Conservation (phyloP, 148 eudicot genomes). For the Rheum nobile region DNA sequence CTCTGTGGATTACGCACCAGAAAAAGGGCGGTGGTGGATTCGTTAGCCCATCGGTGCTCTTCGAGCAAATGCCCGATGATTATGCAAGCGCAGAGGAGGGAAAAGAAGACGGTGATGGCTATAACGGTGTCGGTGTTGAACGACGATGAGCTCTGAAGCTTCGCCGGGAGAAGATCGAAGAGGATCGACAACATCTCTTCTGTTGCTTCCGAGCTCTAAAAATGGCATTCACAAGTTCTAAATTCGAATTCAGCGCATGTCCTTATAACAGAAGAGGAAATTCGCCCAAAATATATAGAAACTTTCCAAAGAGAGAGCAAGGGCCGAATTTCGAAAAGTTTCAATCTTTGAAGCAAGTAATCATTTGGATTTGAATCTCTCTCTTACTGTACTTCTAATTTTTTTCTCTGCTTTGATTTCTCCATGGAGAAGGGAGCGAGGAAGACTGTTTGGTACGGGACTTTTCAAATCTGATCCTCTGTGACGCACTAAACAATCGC, state of each 20-base stretch:
- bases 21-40: constrained; percentile 56
- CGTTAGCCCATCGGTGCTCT: constrained; percentile 57
- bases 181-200: constrained; percentile 6
- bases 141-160: constrained; percentile 19
- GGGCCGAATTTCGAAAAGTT: not conserved
- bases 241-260: not conserved
- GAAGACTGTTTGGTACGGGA: not conserved
- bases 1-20: constrained; percentile 23
- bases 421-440: not conserved
- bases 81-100: constrained; percentile 46
- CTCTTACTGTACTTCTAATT: not conserved
- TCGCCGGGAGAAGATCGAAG: constrained; percentile 3
- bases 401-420: not conserved
- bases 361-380: not conserved
- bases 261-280: not conserved
- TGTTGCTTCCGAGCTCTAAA: not conserved
- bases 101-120: constrained; percentile 37
- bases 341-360: not conserved
- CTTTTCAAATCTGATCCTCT: not conserved
- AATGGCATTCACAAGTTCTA: not conserved
- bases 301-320: not conserved
- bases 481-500: not conserved
- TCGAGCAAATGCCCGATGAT: constrained; percentile 54
- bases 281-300: not conserved
- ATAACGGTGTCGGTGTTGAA: constrained; percentile 31